phyloP scores from a whole-genome alignment of 768 basidiomycete species.

The Dioszegia crocea region DNA sequence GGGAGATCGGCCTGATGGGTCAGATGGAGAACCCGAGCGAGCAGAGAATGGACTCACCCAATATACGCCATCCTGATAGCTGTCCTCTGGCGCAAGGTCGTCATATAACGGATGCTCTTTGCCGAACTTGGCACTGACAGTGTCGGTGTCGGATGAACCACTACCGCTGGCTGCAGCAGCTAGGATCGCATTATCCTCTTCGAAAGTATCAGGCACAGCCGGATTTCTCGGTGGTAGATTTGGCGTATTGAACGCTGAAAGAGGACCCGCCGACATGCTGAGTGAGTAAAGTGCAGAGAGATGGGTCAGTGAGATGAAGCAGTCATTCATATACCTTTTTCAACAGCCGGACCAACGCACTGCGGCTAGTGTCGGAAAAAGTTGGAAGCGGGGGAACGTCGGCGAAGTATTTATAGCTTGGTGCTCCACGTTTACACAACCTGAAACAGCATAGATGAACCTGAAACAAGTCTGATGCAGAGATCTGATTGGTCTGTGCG shows the following conservation, averaged over 20 bases:
- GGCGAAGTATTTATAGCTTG: no score
- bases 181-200: background rate
- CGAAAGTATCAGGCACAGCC: background rate
- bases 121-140: conserved; percentile 2
- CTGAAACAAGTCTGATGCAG: no score
- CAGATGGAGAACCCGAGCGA: background rate
- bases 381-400: no score
- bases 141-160: background rate
- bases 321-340: no score
- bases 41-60: conserved; percentile 23
- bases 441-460: no score
- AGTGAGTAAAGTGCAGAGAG: no score
- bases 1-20: conserved; percentile 48
- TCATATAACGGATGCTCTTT: conserved; percentile 27
- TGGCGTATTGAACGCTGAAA: conserved; percentile 3
- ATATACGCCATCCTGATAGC: conserved; percentile 29
- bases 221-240: conserved; percentile 1
- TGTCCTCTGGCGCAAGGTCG: conserved; percentile 37
- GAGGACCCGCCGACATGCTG: background rate
- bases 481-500: no score
- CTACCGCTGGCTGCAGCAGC: background rate
- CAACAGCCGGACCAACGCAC: no score
- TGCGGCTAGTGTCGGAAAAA: no score
- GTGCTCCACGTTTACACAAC: no score
- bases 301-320: no score